phyloP scores from a whole-genome alignment of 192 early-diverging fungal species.

The Backusella macrospora region DNA sequence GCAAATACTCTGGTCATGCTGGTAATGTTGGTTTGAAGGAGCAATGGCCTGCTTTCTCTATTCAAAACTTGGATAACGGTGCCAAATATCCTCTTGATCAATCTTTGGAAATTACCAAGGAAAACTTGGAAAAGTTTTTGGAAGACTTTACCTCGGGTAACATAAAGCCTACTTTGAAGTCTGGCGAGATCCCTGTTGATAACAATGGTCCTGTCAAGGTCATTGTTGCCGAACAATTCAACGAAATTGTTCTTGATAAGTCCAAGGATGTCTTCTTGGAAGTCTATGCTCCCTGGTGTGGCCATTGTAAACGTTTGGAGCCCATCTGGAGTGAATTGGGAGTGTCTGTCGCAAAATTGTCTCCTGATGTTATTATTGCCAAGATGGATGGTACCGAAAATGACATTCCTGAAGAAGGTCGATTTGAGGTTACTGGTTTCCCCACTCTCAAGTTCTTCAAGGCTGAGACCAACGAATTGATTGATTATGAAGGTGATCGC shows the following conservation, averaged over 20 bases:
- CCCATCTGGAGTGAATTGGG: constrained; percentile 89
- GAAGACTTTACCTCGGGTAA: constrained; percentile 66
- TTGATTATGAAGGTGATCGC: constrained; percentile 87
- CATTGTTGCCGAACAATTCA: constrained; percentile 84
- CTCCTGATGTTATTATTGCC: constrained; percentile 59
- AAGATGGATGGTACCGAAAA: constrained; percentile 97
- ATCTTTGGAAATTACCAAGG: constrained; percentile 62
- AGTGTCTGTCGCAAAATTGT: constrained; percentile 42
- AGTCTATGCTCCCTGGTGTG: constrained; percentile 92
- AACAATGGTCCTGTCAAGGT: constrained; percentile 91
- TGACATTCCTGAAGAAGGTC: constrained; percentile 74
- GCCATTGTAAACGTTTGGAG: constrained; percentile 75
- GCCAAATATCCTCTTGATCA: constrained; percentile 89
- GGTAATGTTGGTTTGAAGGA: constrained; percentile 89
- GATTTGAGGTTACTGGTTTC: constrained; percentile 86
- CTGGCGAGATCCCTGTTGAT: constrained; percentile 76
- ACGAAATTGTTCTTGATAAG: constrained; percentile 82
- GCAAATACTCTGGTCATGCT: constrained; percentile 85
- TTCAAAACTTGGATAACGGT: constrained; percentile 75
- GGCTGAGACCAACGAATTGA: constrained; percentile 75
- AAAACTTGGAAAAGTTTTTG: constrained; percentile 65
- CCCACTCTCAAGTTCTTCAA: constrained; percentile 94
- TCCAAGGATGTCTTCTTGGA: constrained; percentile 91
- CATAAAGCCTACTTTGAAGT: constrained; percentile 80
- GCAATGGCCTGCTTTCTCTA: constrained; percentile 90